These are phyloP conservation scores for Brassica incana DNA, from an alignment of 345 rosid genomes.

Conservation along the genomic window DNA sequence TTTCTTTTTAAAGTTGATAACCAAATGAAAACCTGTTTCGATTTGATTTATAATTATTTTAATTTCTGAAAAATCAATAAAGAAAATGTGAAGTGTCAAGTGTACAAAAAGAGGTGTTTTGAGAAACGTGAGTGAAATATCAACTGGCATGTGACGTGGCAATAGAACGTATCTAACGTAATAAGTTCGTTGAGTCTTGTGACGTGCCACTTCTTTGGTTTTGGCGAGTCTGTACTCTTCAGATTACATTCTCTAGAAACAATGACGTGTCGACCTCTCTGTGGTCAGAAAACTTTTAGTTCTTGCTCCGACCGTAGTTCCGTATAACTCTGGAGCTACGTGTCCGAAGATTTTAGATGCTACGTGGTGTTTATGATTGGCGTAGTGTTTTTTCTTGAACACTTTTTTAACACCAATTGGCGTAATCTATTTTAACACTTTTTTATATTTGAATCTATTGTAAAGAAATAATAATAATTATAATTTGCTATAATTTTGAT, in stretches of 20 bases:
- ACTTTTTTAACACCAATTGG: no score
- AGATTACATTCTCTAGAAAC: slow-evolving; percentile 29
- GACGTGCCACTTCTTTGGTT: slow-evolving; percentile 22
- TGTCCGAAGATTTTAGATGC: slow-evolving; percentile 16
- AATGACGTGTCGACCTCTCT: slow-evolving; percentile 12
- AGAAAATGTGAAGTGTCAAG: slow-evolving; percentile 5
- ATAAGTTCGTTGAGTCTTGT: slow-evolving; percentile 26
- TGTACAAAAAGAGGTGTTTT: not conserved
- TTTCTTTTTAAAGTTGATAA: slow-evolving; percentile 32
- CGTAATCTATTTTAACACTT: no score
- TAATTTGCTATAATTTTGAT: not conserved
- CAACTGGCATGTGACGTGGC: slow-evolving; percentile 25
- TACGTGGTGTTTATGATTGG: slow-evolving; percentile 18
- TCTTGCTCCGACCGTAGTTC: slow-evolving; percentile 30
- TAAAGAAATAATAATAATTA: not conserved
- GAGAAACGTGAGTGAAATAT: slow-evolving; percentile 38
- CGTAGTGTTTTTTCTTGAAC: not conserved
- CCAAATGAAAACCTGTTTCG: slow-evolving; percentile 30
- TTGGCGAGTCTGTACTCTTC: slow-evolving; percentile 28
- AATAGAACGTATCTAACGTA: slow-evolving; percentile 35
- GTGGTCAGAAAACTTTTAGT: slow-evolving; percentile 25
- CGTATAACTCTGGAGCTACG: slow-evolving; percentile 35
- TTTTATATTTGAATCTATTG: no score
- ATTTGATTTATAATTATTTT: slow-evolving; percentile 16
- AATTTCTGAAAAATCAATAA: not conserved